Base-by-base conservation (phyloP, 2,329 filamentous ascomycete genomes). In the Fusarium begoniae region DNA sequence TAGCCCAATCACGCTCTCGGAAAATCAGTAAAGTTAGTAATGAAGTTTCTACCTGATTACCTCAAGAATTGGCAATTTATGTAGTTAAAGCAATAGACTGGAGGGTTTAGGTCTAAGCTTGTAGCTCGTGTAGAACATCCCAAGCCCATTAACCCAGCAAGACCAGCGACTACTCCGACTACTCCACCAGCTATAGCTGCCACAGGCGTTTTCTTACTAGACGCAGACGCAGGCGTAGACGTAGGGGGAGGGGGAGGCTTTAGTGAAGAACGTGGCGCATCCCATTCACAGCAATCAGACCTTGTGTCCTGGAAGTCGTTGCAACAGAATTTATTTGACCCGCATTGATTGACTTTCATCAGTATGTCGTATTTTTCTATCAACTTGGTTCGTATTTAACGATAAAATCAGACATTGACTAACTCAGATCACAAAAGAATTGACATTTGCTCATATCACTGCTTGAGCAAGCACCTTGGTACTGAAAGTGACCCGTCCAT, bases 171-270 rank as follows among this genome's bases (percentile, higher is more conserved):
- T 24, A n/a, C 41, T 5, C n/a, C 41, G 10, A 24, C 41, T 11
- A 43, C 22, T 24, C 15, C 41, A 1, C n/a, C n/a, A 5, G n/a
- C 15, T 44, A 18, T 44, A 44, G n/a, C 15, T 12, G 10, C n/a
- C 10, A 12, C n/a, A 11, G n/a, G 6, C 2, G 10, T 18, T 4
- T 12, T 0, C 5, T 8, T 8, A 17, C 9, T 43, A 5, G n/a
- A 44, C 8, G 4, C 14, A 17, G 9, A 24, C 3, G 22, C 1
- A n/a, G 26, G 26, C 26, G 26, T 26, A 26, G 41, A 7, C 6
- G 41, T 8, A 17, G 41, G 24, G 15, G 41, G 0, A 44, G n/a
- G n/a, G 41, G 15, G n/a, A 8, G 41, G 10, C 0, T 44, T 44
- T 44, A 24, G 3, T 44, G 41, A 24, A 24, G 11, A 12, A 12